Evolutionary conservation across 2,329 filamentous ascomycete species (phyloP).

Genomic region (Clonostachys rhizophaga): DNA sequence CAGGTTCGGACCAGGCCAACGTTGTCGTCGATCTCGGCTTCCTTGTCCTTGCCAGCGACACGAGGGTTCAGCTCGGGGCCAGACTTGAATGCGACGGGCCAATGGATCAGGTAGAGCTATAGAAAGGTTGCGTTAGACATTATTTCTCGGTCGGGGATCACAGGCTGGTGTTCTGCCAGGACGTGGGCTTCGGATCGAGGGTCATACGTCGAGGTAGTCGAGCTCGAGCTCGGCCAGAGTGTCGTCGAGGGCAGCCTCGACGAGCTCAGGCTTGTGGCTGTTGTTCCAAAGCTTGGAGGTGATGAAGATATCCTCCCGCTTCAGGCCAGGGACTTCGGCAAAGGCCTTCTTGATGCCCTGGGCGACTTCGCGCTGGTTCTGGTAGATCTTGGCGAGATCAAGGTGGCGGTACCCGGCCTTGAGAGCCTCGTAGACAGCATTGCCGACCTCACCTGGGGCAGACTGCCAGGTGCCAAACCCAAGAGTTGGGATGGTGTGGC

Average conservation of each 20-base stretch:
- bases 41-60: constrained; percentile 20
- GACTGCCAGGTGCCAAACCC: constrained; percentile 65
- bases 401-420: constrained; percentile 62
- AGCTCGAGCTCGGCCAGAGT: constrained; percentile 50
- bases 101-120: constrained; percentile 58
- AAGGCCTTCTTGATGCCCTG: constrained; percentile 45
- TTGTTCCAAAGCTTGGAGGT: constrained; percentile 67
- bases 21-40: constrained; percentile 34
- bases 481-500: constrained; percentile 59
- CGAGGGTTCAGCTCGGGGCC: constrained; percentile 39
- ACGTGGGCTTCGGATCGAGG: not conserved
- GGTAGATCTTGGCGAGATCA: constrained; percentile 48
- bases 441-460: constrained; percentile 56
- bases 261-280: constrained; percentile 53
- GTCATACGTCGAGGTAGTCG: constrained; percentile 49
- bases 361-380: constrained; percentile 59
- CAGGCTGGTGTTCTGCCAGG: not conserved
- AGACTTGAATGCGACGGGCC: constrained; percentile 45
- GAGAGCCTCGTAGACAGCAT: constrained; percentile 60
- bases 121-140: not conserved
- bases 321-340: constrained; percentile 42
- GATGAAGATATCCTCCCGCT: constrained; percentile 52
- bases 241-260: constrained; percentile 49
- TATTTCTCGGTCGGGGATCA: too few relatives aligned
- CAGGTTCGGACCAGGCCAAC: constrained; percentile 37